phyloP scores from a whole-genome alignment of 805 yeast genomes.

The Huiozyma sinensis region DNA sequence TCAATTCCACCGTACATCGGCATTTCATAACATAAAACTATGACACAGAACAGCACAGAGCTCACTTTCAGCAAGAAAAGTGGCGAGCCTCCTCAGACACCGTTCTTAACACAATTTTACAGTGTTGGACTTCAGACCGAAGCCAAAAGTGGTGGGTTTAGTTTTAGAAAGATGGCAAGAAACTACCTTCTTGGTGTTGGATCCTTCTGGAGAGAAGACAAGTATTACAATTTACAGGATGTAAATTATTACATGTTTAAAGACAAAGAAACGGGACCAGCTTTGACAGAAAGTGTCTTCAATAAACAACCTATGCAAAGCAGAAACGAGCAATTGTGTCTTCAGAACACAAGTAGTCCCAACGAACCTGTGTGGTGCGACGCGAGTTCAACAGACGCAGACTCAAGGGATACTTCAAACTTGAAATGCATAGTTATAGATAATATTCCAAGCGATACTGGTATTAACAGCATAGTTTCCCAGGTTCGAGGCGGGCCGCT shows the following conservation, averaged over 20 bases:
- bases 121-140: no score
- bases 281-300: not conserved
- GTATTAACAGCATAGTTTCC: slow-evolving; percentile 39
- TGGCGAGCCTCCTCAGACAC: no score
- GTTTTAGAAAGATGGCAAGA: slow-evolving; percentile 22
- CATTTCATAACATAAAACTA: no score
- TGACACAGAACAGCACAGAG: no score
- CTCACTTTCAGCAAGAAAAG: no score
- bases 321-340: not conserved
- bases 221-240: not conserved
- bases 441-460: slow-evolving; percentile 34
- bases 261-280: not conserved
- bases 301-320: not conserved
- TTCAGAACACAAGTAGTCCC: not conserved
- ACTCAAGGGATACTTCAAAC: not conserved
- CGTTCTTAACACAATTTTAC: no score
- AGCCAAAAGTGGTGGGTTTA: slow-evolving; percentile 13
- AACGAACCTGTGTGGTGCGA: not conserved
- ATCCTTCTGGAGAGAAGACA: not conserved
- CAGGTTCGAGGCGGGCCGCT: slow-evolving; percentile 63
- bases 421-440: slow-evolving; percentile 22
- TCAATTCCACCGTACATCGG: no score
- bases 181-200: slow-evolving; percentile 11
- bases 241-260: not conserved
- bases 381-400: not conserved